Base-by-base conservation (phyloP, 768 basidiomycete species). In the Antrodiella citrinella region DNA sequence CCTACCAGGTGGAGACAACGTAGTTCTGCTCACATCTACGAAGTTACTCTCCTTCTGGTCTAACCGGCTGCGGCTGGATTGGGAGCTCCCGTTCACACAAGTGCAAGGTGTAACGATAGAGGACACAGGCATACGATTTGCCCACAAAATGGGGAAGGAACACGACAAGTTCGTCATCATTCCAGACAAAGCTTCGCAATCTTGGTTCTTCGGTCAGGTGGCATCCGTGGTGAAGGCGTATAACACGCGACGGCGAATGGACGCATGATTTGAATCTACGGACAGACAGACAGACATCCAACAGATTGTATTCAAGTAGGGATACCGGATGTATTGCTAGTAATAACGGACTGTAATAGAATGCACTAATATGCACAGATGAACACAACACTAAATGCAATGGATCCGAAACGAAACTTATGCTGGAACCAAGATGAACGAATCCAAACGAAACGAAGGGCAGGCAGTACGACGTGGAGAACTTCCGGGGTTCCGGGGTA, bases 61-160 rank as follows among this genome's bases (percentile, higher is more conserved):
- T 10, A 85, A 79, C 64, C 90, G 79, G 62, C 77, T 98, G 30
- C 80, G 80, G 26, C 77, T 95, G 3, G 83, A 87, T 39, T 99
- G 94, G 95, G 92, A 97, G 56, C 70, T 97, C 12, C 84, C 92
- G 0, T 82, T 98, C 63, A 80, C 79, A 18, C 83, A 90, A 56
- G 80, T 97, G 2, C 84, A 89, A 64, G 90, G 89, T 15, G 81
- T 98, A 42, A 86, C 84, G 3, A 82, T 91, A 22, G 94, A 97
- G 62, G 85, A 93, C 60, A 90, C 82, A 13, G 94, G 94, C 1
- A 90, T 99, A 60, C 79, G 87, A 15, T 88, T 92, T 61, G 78
- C 85, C 12, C 81, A 93, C 66, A 94, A 87, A 59, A 69, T 74
- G 2, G 88, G 88, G 51, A 79, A 72, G 60, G 84, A 84, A 50